Evolutionary conservation across 2,329 filamentous ascomycete species (phyloP), one percentile per base, ranked within the genome.

Genomic region (Dactylellina parvicollis): DNA sequence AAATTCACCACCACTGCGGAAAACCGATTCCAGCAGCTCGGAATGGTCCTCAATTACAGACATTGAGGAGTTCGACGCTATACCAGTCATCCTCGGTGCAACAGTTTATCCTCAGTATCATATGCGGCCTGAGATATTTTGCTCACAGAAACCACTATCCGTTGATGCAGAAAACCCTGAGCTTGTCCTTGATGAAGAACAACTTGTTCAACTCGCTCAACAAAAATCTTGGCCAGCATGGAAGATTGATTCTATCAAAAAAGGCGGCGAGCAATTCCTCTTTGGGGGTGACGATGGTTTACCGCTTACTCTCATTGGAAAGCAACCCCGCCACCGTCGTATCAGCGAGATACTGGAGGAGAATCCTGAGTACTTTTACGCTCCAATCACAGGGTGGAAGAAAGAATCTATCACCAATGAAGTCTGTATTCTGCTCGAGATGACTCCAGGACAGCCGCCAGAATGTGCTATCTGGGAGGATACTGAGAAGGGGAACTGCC

Each of bases 381-480:
- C 8, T 9, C n/a, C 34, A 4, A 8, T 32, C 1, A 22, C 4
- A 1, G 60, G 28, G 8, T 71, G 66, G 66, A 71, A 71, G 42
- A 32, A 47, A 7, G 16, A 32, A 7, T 62, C 66, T 22, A 50
- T 42, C 1, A 20, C 12, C 1, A n/a, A 46, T 2, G n/a, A 36
- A 8, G 18, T 9, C 12, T 50, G 50, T 7, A 34, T 62, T 26
- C 40, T 64, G 1, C 50, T 71, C 4, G 66, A 71, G 24, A 52
- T 49, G 18, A 18, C 32, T 4, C 22, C 16, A 26, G 50, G 50
- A 4, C n/a, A 42, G 2, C 66, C 66, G 4, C 66, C 66, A 1
- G 49, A 64, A 20, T 44, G 49, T 9, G 57, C 49, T 3, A 30
- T 71, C 9, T 71, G 57, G 57, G 46, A 55, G 10, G 66, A 71